A percentile compares a stretch with the other conserved stretches of the same genome.
Conservation (phyloP, 1,284 basidiomycete genomes). For the Tilletia horrida region DNA sequence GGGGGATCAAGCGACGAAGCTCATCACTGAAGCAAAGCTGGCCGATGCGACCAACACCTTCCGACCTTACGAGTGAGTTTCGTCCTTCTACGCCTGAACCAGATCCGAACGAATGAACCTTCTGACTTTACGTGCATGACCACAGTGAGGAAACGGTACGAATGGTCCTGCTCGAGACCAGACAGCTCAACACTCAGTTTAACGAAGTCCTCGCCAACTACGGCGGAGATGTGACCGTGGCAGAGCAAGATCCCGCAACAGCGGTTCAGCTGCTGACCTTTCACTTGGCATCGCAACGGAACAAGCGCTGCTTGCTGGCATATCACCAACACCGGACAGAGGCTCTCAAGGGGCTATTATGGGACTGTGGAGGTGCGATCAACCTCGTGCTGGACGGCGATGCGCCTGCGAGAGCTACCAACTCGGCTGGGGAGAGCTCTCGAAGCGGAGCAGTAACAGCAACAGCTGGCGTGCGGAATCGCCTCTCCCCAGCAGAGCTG, state of each 20-base stretch:
- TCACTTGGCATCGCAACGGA: conserved; percentile 80
- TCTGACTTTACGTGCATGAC: not conserved
- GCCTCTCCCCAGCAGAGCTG: conserved; percentile 82
- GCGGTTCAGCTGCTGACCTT: conserved; percentile 75
- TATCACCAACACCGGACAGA: conserved; percentile 83
- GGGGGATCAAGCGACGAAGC: conserved; percentile 77
- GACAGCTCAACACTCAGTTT: conserved; percentile 67
- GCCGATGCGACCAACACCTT: conserved; percentile 77
- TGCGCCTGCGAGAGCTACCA: not conserved
- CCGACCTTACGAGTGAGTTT: conserved; percentile 75
- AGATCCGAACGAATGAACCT: too few species aligned
- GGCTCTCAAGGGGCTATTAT: conserved; percentile 78
- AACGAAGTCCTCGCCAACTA: conserved; percentile 57
- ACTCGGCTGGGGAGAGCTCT: not conserved
- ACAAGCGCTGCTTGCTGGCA: conserved; percentile 87
- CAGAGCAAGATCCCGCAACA: conserved; percentile 49
- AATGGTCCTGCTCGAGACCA: conserved; percentile 81
- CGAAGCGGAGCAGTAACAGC: not conserved
- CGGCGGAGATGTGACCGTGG: conserved; percentile 56
- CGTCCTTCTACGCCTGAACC: not conserved
- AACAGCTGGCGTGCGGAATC: conserved; percentile 55
- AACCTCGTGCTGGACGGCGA: conserved; percentile 71
- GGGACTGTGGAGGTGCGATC: conserved; percentile 86
- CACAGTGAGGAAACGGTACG: conserved; percentile 72
- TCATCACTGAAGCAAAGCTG: conserved; percentile 78